A percentile compares a stretch with the other conserved stretches of the same genome.
These are phyloP conservation scores for Clonostachys solani DNA, from an alignment of 2,329 filamentous ascomycete species.

Conservation along the genomic window DNA sequence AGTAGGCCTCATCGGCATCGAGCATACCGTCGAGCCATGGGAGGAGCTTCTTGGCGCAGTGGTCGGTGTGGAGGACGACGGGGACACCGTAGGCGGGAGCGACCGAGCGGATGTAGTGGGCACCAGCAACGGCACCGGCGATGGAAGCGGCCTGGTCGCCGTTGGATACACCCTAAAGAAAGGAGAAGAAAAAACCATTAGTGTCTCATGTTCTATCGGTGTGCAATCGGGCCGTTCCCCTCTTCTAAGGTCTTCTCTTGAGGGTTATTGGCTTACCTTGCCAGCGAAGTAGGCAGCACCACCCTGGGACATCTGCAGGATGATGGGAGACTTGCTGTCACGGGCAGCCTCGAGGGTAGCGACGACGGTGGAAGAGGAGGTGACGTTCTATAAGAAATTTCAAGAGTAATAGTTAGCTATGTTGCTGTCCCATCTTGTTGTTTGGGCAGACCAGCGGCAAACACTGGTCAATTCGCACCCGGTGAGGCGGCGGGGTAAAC, in stretches of 20 bases:
- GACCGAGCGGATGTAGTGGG: slow-evolving; percentile 88
- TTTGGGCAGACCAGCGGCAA: not conserved
- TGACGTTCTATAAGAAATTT: slow-evolving; percentile 61
- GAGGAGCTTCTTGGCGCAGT: slow-evolving; percentile 99
- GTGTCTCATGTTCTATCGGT: not conserved
- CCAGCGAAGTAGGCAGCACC: slow-evolving; percentile 91
- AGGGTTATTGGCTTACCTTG: slow-evolving; percentile 51
- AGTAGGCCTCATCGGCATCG: slow-evolving; percentile 89
- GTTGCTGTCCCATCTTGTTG: not conserved
- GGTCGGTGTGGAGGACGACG: slow-evolving; percentile 93
- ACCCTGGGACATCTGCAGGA: slow-evolving; percentile 91
- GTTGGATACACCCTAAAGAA: slow-evolving; percentile 67
- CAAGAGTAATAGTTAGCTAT: slow-evolving; percentile 2
- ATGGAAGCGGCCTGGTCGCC: slow-evolving; percentile 81
- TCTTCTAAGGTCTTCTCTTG: not conserved
- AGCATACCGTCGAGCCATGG: slow-evolving; percentile 97
- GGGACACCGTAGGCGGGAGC: slow-evolving; percentile 86
- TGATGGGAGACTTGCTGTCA: slow-evolving; percentile 85
- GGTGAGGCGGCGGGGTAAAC: slow-evolving; percentile 21
- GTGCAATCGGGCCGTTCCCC: not conserved
- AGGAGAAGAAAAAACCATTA: not conserved
- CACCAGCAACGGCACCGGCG: slow-evolving; percentile 80
- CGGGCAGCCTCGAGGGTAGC: slow-evolving; percentile 90
- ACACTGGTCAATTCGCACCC: too few relatives aligned
- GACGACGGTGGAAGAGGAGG: slow-evolving; percentile 76